A percentile compares a stretch with the other conserved stretches of the same genome.
Conservation (phyloP, 768 basidiomycete genomes). For the Collybiopsis confluens region DNA sequence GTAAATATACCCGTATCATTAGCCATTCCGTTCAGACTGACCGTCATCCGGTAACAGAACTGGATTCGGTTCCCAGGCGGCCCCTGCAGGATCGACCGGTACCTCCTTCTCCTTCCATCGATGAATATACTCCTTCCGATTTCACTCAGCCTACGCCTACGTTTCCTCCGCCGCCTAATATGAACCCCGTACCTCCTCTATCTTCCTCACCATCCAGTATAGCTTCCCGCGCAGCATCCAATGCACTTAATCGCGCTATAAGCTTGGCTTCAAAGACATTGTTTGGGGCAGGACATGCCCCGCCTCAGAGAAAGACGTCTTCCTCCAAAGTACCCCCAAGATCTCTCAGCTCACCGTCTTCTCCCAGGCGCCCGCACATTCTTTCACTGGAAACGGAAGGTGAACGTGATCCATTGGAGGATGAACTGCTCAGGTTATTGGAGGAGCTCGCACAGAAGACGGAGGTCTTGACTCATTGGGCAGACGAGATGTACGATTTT, state of each 20-base stretch:
- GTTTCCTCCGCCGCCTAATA: slow-evolving; percentile 66
- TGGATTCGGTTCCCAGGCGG: slow-evolving; percentile 53
- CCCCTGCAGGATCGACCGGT: slow-evolving; percentile 55
- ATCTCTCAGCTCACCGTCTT: slow-evolving; percentile 40
- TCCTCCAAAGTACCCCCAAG: slow-evolving; percentile 34
- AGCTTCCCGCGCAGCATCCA: slow-evolving; percentile 61
- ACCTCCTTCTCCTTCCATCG: slow-evolving; percentile 43
- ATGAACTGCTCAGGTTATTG: slow-evolving; percentile 70
- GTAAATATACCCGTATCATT: slow-evolving; percentile 29
- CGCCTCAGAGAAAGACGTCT: background rate
- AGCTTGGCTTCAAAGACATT: slow-evolving; percentile 78
- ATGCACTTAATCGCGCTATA: slow-evolving; percentile 76
- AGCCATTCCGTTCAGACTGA: background rate
- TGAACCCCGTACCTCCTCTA: slow-evolving; percentile 45
- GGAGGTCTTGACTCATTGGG: slow-evolving; percentile 88
- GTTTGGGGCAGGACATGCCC: slow-evolving; percentile 49
- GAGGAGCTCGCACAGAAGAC: slow-evolving; percentile 97
- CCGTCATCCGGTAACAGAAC: slow-evolving; percentile 41
- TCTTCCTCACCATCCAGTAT: slow-evolving; percentile 63
- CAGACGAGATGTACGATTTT: slow-evolving; percentile 89
- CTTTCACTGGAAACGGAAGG: slow-evolving; percentile 41
- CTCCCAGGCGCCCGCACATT: slow-evolving; percentile 54
- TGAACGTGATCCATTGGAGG: slow-evolving; percentile 69
- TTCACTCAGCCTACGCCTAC: slow-evolving; percentile 37
- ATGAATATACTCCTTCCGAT: slow-evolving; percentile 33